Evolutionary conservation across 345 rosid genomes (phyloP).

Genomic region (Rhizophora mangle): DNA sequence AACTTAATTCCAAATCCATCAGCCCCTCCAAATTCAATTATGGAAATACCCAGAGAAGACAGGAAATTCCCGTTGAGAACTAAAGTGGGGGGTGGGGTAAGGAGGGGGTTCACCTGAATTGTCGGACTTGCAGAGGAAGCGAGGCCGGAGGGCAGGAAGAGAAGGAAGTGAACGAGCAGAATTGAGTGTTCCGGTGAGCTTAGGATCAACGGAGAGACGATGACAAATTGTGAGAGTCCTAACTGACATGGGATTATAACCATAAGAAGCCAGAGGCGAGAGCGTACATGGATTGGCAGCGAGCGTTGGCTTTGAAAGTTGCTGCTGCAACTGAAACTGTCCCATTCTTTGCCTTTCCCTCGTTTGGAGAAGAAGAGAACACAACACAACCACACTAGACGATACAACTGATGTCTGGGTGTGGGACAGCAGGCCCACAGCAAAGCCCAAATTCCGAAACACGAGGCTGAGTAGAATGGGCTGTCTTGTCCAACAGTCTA

Average conservation of each 20-base stretch:
- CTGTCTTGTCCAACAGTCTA: too few relatives aligned
- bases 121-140: constrained; percentile 19
- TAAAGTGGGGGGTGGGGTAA: background rate
- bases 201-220: constrained; percentile 9
- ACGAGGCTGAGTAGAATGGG: too few relatives aligned
- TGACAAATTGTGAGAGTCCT: background rate
- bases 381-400: too few relatives aligned
- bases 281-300: background rate
- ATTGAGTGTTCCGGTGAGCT: background rate
- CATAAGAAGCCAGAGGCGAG: constrained; percentile 19
- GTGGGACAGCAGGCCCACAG: too few relatives aligned
- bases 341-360: constrained; percentile 11
- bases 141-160: constrained; percentile 16
- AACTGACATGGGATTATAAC: background rate
- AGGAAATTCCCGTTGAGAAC: too few relatives aligned
- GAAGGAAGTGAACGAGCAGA: background rate
- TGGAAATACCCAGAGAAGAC: too few relatives aligned
- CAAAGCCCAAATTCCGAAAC: too few relatives aligned
- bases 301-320: constrained; percentile 9
- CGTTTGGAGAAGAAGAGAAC: constrained; percentile 1
- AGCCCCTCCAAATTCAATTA: too few relatives aligned
- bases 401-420: too few relatives aligned
- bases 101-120: constrained; percentile 25
- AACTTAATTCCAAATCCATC: too few relatives aligned
- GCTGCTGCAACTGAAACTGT: constrained; percentile 31